These are phyloP conservation scores for Solanum tarapatanum DNA, from an alignment of 257 asterid genomes.

Conservation along the genomic window DNA sequence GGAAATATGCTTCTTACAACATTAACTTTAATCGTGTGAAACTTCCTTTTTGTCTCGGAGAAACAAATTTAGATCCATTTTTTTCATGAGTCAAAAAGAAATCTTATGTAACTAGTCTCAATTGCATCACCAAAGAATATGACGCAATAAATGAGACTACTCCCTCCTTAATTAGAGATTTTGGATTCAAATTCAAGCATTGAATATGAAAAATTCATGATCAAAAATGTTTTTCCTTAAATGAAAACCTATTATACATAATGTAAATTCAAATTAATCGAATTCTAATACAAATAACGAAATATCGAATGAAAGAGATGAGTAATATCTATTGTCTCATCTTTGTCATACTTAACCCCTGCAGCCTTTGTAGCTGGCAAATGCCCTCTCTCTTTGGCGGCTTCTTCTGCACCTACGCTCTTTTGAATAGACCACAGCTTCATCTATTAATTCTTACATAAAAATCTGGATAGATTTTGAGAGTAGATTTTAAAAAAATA, in stretches of 20 bases:
- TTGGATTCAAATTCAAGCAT: accelerated
- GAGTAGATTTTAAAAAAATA: too few relatives aligned
- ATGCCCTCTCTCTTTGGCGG: neutral
- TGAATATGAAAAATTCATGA: too few relatives aligned
- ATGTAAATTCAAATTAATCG: accelerated
- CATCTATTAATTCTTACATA: neutral
- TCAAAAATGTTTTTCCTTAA: accelerated
- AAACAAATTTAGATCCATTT: too few relatives aligned
- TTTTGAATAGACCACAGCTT: neutral
- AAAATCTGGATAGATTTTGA: too few relatives aligned
- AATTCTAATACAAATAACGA: too few relatives aligned
- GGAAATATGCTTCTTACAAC: too few relatives aligned
- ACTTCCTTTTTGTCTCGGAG: too few relatives aligned
- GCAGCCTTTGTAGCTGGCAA: slow-evolving; percentile 11
- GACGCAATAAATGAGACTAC: accelerated
- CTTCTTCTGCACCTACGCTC: neutral
- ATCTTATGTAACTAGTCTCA: neutral
- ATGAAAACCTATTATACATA: too few relatives aligned
- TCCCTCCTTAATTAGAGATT: accelerated
- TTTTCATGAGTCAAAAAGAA: neutral
- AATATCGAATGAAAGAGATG: neutral
- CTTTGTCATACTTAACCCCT: neutral
- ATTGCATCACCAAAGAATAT: too few relatives aligned
- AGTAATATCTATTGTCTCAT: neutral
- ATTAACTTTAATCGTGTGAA: neutral